phyloP scores from a whole-genome alignment of 257 asterid genomes.

The Paraleonurus japonicus region DNA sequence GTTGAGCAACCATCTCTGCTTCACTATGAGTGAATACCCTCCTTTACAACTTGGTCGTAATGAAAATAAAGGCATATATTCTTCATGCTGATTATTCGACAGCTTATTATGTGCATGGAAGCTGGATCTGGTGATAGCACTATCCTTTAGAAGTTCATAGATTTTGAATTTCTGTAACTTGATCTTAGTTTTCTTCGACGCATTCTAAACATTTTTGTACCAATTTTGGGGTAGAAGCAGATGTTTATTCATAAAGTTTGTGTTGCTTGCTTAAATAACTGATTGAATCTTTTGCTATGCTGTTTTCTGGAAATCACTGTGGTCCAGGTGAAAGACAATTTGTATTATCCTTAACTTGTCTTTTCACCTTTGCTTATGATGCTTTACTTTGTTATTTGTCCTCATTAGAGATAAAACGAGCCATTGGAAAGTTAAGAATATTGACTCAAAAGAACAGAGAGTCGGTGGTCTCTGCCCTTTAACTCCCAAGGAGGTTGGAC shows the following conservation, averaged over 20 bases:
- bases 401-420: slow-evolving; percentile 68
- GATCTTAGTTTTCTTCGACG: background rate
- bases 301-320: slow-evolving; percentile 15
- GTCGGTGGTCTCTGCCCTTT: slow-evolving; percentile 84
- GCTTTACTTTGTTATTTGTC: slow-evolving; percentile 7
- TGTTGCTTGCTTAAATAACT: slow-evolving; percentile 8
- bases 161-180: background rate
- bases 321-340: slow-evolving; percentile 2
- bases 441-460: slow-evolving; percentile 86
- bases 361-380: slow-evolving; percentile 12
- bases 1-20: background rate
- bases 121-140: slow-evolving; percentile 17
- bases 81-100: background rate
- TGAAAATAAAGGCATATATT: background rate
- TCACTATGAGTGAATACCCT: background rate
- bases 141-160: slow-evolving; percentile 1
- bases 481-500: slow-evolving; percentile 94
- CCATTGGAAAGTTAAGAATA: slow-evolving; percentile 89
- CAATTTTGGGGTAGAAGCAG: background rate
- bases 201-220: background rate
- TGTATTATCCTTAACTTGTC: background rate
- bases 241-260: background rate
- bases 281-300: background rate
- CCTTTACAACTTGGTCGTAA: background rate
- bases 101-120: slow-evolving; percentile 1